Evolutionary conservation across 495 filamentous ascomycete species (phyloP), one percentile per base, ranked within the genome.

Genomic region (Daldinia grandis): DNA sequence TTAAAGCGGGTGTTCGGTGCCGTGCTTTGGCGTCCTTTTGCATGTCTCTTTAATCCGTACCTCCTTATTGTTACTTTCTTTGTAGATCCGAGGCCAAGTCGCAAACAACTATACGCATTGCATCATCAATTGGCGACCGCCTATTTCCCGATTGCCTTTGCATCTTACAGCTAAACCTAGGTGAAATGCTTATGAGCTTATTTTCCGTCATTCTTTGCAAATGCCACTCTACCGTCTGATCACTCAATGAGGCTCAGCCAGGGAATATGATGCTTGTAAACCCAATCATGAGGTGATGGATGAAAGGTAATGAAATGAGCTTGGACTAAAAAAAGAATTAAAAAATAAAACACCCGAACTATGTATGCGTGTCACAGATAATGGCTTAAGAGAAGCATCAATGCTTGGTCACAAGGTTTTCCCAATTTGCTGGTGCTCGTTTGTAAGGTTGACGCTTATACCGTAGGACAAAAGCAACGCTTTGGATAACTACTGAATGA

Each of bases 91-190:
- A 58, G 53, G 19, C 57, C 31, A 62, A 71, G 54, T 71, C 63
- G 63, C 64, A 71, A 71, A 54, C 58, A 55, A 67, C 58, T 58
- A 66, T 59, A 63, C 35, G 19, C 63, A 71, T 71, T 71, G 69
- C 69, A 71, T 71, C 69, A 71, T 71, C 50, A 44, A 56, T 56
- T 21, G 37, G 58, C 68, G 61, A 71, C 62, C 62, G 62, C 68
- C 38, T 63, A 50, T 66, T 62, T 30, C 50, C 27, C 25, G 10
- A 42, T 66, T 38, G 33, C 50, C 30, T 42, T 17, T 47, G 7
- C n/a, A 37, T 53, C 19, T 24, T 47, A 47, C 10, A 21, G 19
- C 17, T 12, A 47, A 58, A 25, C 50, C 24, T 44, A 55, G 24
- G 28, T 54, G 15, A 59, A 68, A 31, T 58, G 19, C 24, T 27